Conservation (phyloP, 2,329 filamentous ascomycete genomes). For the Podosphaera aphanis region DNA sequence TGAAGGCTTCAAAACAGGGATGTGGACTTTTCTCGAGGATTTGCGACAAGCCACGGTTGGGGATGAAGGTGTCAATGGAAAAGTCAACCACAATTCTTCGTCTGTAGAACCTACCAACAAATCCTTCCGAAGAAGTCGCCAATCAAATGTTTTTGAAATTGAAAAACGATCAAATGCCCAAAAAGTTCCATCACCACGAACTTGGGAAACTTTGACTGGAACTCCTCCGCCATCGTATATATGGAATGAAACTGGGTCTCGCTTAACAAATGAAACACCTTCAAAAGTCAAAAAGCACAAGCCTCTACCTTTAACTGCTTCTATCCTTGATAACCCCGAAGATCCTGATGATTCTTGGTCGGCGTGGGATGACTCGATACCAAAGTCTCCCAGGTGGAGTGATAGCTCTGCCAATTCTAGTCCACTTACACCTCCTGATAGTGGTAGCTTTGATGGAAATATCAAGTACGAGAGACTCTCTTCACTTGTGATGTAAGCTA, state of each 20-base stretch:
- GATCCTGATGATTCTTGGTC: conserved; percentile 36
- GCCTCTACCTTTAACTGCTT: conserved; percentile 9
- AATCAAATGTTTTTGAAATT: conserved; percentile 11
- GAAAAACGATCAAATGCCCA: conserved; percentile 7
- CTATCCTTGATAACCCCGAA: conserved; percentile 6
- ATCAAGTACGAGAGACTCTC: conserved; percentile 10
- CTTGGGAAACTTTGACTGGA: conserved; percentile 14
- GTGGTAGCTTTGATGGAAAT: conserved; percentile 6
- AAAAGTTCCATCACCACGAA: conserved; percentile 8
- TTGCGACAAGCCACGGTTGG: conserved; percentile 87
- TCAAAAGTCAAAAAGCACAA: conserved; percentile 8
- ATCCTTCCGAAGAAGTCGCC: conserved; percentile 16
- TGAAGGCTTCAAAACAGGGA: conserved; percentile 28
- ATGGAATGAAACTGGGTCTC: conserved; percentile 3
- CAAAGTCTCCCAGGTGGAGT: conserved; percentile 37
- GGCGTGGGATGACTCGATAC: conserved; percentile 35
- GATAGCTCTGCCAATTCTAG: conserved; percentile 20
- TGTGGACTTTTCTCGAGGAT: conserved; percentile 91
- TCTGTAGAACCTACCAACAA: conserved; percentile 12
- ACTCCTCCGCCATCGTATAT: not conserved
- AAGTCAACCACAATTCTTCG: conserved; percentile 11
- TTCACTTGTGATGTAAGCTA: conserved; percentile 3
- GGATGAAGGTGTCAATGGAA: conserved; percentile 56
- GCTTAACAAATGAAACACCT: conserved; percentile 2
- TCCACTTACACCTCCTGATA: conserved; percentile 11